These are phyloP conservation scores for Fusarium siculi DNA, from an alignment of 2,329 filamentous ascomycete genomes.

Conservation along the genomic window DNA sequence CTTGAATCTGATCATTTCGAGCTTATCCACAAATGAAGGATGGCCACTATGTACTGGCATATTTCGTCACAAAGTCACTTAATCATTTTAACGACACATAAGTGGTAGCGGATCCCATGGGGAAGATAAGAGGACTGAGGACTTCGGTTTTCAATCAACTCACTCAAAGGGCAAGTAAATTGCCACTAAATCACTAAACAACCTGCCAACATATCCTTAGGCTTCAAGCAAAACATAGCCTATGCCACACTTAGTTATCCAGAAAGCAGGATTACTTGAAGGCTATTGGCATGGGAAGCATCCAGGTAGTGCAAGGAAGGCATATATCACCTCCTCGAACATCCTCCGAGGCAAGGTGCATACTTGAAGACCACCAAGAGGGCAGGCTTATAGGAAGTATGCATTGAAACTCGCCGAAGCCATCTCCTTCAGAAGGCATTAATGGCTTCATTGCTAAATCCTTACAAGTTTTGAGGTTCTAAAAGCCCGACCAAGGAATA, in stretches of 20 bases:
- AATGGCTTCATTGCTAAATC: no score
- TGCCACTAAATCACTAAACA: background rate
- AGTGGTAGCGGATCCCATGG: background rate
- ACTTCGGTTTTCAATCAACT: background rate
- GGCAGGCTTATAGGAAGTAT: background rate
- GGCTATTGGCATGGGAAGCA: no score
- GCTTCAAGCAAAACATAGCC: background rate
- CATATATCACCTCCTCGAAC: background rate
- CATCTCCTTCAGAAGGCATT: no score
- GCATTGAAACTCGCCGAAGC: no score
- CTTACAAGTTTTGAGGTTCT: no score
- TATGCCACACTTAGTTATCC: background rate
- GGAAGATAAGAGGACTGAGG: background rate
- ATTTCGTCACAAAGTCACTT: background rate
- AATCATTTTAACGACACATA: background rate
- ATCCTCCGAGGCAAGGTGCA: background rate
- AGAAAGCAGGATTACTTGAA: background rate
- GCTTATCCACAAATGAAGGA: background rate
- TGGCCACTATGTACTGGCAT: background rate
- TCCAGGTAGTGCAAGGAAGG: background rate
- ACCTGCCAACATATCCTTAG: background rate
- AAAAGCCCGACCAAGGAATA: no score
- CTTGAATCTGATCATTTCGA: no score
- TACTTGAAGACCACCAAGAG: background rate
- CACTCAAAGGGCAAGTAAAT: background rate